A percentile compares a stretch with the other conserved stretches of the same genome.
Conservation (phyloP, 768 basidiomycete genomes). For the Tylopilus balloui region DNA sequence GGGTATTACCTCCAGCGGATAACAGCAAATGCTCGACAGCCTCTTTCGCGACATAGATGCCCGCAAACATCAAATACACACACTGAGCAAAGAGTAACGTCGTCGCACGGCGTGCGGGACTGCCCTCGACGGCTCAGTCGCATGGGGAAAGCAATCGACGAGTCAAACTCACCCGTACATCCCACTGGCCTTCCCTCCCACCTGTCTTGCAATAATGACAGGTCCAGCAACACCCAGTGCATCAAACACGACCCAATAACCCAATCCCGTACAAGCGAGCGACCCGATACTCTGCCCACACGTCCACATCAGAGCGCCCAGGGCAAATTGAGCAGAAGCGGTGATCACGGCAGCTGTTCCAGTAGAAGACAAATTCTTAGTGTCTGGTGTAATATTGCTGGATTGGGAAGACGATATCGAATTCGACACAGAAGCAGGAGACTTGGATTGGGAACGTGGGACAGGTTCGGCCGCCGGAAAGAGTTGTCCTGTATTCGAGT, state of each 20-base stretch:
- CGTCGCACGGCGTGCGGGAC: conserved; percentile 64
- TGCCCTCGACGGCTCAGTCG: conserved; percentile 22
- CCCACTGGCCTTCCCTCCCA: conserved; percentile 31
- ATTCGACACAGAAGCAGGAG: conserved; percentile 18
- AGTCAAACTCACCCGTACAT: conserved; percentile 58
- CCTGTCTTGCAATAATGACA: conserved; percentile 32
- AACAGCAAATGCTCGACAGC: conserved; percentile 89
- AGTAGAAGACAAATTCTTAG: conserved; percentile 18
- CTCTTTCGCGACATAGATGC: conserved; percentile 96
- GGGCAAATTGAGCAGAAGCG: conserved; percentile 46
- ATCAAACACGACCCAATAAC: conserved; percentile 97
- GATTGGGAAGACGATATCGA: conserved; percentile 4
- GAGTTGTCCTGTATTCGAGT: conserved; percentile 30
- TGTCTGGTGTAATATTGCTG: background rate
- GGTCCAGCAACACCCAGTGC: conserved; percentile 67
- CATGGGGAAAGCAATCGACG: conserved; percentile 17
- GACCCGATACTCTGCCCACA: conserved; percentile 85
- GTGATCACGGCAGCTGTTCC: conserved; percentile 19
- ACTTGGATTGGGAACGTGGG: conserved; percentile 23
- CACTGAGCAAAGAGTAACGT: conserved; percentile 82
- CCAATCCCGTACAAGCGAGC: conserved; percentile 82
- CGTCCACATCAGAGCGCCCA: conserved; percentile 82
- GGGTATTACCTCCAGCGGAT: conserved; percentile 75
- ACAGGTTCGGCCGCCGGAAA: conserved; percentile 9
- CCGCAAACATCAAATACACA: conserved; percentile 91